These are phyloP conservation scores for Chenopodium berlandieri DNA, from an alignment of 148 eudicot genomes.

Conservation along the genomic window DNA sequence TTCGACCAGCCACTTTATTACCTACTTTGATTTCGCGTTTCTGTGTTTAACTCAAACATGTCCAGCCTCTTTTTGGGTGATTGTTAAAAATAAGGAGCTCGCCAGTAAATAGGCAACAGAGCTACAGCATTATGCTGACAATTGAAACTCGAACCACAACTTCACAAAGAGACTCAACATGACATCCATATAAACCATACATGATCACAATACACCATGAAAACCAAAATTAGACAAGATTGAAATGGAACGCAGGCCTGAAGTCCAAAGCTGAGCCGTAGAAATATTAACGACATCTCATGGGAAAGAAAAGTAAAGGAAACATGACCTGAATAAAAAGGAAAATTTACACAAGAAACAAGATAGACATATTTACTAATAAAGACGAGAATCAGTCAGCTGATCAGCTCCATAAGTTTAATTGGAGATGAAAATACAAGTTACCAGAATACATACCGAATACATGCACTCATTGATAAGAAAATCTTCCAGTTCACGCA, in stretches of 20 bases:
- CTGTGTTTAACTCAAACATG: too few species aligned
- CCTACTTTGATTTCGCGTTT: too few species aligned
- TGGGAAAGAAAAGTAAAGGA: background rate
- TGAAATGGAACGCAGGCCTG: background rate
- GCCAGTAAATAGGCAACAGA: background rate
- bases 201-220: background rate
- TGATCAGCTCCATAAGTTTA: background rate
- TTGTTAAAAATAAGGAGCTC: background rate
- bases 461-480: constrained; percentile 98
- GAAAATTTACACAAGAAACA: background rate
- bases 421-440: background rate
- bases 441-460: constrained; percentile 59
- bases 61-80: too few species aligned
- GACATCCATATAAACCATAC: background rate
- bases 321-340: background rate
- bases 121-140: background rate
- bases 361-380: background rate
- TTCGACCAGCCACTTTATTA: too few species aligned
- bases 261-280: background rate
- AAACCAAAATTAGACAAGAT: background rate
- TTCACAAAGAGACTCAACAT: background rate
- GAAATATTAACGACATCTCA: background rate
- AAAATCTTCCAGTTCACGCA: constrained; percentile 96
- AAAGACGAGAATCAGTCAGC: too few species aligned
- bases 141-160: background rate